phyloP scores from a whole-genome alignment of 306 rosid species.

The Rosa lucieae region DNA sequence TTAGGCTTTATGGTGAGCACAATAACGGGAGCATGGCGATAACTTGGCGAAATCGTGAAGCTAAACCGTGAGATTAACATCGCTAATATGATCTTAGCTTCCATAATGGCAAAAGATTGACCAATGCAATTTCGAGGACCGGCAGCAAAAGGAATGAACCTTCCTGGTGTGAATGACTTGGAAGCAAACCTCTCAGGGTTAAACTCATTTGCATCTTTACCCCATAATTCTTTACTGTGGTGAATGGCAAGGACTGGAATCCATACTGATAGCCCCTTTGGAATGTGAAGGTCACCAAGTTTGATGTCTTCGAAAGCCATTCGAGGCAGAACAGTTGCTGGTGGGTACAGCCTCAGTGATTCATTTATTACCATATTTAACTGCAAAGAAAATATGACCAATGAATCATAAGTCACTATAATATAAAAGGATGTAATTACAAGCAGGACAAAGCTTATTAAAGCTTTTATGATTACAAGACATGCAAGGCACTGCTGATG shows the following conservation, averaged over 20 bases:
- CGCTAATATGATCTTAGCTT: conserved; percentile 86
- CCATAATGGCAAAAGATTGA: conserved; percentile 89
- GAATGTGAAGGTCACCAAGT: conserved; percentile 78
- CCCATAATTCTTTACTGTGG: conserved; percentile 85
- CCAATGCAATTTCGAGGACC: conserved; percentile 95
- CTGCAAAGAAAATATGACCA: conserved; percentile 37
- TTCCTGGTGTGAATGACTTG: conserved; percentile 58
- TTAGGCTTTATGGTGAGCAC: conserved; percentile 92
- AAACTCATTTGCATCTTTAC: conserved; percentile 88
- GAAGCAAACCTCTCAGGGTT: conserved; percentile 85
- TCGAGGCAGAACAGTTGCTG: conserved; percentile 87
- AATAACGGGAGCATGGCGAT: conserved; percentile 88
- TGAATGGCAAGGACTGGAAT: conserved; percentile 96
- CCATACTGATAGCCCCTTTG: conserved; percentile 93
- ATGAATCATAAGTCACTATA: background rate
- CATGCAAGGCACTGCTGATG: conserved; percentile 12
- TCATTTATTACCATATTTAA: conserved; percentile 94
- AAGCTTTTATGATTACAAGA: conserved; percentile 5
- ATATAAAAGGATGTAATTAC: background rate
- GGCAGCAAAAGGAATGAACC: conserved; percentile 80
- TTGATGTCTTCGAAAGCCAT: conserved; percentile 85
- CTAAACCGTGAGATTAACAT: conserved; percentile 70
- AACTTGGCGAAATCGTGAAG: conserved; percentile 62
- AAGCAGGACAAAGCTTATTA: background rate
- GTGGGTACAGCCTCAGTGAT: conserved; percentile 86